Conservation (phyloP, 257 asterid species). For the Pogostemon cablin region DNA sequence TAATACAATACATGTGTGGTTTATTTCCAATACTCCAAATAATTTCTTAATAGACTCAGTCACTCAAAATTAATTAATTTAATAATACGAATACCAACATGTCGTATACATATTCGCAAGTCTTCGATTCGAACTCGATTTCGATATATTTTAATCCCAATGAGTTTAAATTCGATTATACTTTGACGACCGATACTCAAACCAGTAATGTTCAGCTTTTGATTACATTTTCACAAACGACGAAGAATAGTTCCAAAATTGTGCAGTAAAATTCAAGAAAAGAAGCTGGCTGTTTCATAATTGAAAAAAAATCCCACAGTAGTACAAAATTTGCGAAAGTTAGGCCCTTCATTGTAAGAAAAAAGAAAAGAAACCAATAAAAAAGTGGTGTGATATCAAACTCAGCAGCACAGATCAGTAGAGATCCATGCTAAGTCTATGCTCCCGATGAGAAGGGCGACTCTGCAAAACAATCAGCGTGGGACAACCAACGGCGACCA, state of each 20-base stretch:
- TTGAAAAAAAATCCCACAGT: conserved; percentile 18
- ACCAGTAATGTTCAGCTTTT: no score
- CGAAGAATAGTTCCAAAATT: neutral
- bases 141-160: no score
- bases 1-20: no score
- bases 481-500: conserved; percentile 23
- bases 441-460: conserved; percentile 37
- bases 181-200: no score
- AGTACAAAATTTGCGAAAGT: conserved; percentile 43
- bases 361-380: conserved; percentile 32
- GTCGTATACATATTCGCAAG: no score
- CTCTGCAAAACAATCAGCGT: conserved; percentile 23
- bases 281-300: neutral
- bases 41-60: no score
- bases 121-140: no score
- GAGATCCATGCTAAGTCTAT: conserved; percentile 30
- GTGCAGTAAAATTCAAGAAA: conserved; percentile 6
- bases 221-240: no score
- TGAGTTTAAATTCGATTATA: no score
- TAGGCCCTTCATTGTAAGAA: conserved; percentile 38
- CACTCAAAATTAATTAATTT: no score
- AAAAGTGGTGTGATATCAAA: conserved; percentile 14
- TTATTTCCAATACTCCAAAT: no score
- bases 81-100: no score
- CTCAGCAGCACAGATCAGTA: conserved; percentile 22